Base-by-base conservation (phyloP, 257 asterid species). In the Nemophila menziesii region DNA sequence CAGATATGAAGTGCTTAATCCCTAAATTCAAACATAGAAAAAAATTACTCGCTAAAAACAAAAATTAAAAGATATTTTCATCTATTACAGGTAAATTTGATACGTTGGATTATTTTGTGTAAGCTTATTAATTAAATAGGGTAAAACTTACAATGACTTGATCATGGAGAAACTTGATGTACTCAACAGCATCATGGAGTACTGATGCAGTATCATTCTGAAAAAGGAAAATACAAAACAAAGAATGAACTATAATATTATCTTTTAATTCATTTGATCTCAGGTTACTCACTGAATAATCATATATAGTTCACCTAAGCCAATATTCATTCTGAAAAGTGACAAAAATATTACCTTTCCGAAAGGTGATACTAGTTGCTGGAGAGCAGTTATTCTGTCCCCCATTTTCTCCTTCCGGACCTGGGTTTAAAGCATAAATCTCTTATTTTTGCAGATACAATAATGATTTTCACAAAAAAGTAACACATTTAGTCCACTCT, bases 201-300 rank as follows among this genome's bases (percentile, higher is more conserved):
- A 86, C 94, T 17, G 93, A 86, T 12, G 94, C 96, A 20, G 94
- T 86, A 70, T 86, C 96, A 44, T 94, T 86, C 96, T 86, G 80
- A 37, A 65, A 41, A 22, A n/a, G n/a, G n/a, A n/a, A n/a, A n/a
- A n/a, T n/a, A n/a, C n/a, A n/a, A n/a, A 41, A 24, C 9, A 3
- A 11, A 5, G 22, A 20, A 12, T n/a, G n/a, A n/a, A n/a, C n/a
- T n/a, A n/a, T n/a, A n/a, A n/a, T n/a, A n/a, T n/a, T n/a, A n/a
- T n/a, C n/a, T n/a, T n/a, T n/a, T n/a, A n/a, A n/a, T n/a, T n/a
- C n/a, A n/a, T n/a, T n/a, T n/a, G n/a, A n/a, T n/a, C n/a, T n/a
- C n/a, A n/a, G n/a, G n/a, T n/a, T n/a, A n/a, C n/a, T n/a, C n/a
- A n/a, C n/a, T n/a, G n/a, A n/a, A n/a, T n/a, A 57, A 19, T 37